Evolutionary conservation across 495 filamentous ascomycete genomes (phyloP).

Genomic region (Talaromyces liani): DNA sequence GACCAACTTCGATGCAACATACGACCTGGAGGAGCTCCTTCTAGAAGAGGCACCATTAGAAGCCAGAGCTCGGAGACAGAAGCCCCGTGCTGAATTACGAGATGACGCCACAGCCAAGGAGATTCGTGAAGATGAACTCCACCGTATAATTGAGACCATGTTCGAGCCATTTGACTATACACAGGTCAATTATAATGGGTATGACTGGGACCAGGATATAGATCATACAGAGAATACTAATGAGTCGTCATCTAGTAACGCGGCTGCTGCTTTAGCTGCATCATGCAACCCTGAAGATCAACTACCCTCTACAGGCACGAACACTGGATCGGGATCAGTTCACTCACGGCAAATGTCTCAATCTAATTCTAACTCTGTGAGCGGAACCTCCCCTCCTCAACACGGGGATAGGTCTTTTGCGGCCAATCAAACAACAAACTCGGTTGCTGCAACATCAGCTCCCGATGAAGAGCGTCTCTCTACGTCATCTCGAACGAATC

Average conservation of each 20-base stretch:
- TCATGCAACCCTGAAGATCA: conserved; percentile 35
- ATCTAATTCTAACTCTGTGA: conserved; percentile 26
- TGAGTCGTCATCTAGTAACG: conserved; percentile 2
- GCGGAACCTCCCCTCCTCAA: conserved; percentile 21
- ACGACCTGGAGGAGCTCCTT: conserved; percentile 90
- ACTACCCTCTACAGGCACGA: conserved; percentile 22
- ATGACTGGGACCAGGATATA: conserved; percentile 11
- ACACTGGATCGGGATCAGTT: conserved; percentile 8
- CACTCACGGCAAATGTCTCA: conserved; percentile 36
- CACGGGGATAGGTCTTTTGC: conserved; percentile 20
- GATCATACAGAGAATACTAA: background rate
- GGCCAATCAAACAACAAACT: conserved; percentile 19
- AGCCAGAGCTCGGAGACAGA: conserved; percentile 84
- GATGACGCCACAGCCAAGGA: conserved; percentile 95
- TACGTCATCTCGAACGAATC: conserved; percentile 11
- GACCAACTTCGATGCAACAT: conserved; percentile 98
- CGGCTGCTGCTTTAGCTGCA: conserved; percentile 8
- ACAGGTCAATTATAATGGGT: conserved; percentile 58
- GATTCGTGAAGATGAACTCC: conserved; percentile 87
- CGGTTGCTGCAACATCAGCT: conserved; percentile 23
- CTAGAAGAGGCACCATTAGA: conserved; percentile 94
- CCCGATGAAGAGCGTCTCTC: conserved; percentile 19
- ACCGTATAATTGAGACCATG: conserved; percentile 87
- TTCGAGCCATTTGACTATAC: conserved; percentile 98
- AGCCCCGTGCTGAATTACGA: conserved; percentile 82